Base-by-base conservation (phyloP, 2,329 filamentous ascomycete species). In the Aspergillus amoenus region DNA sequence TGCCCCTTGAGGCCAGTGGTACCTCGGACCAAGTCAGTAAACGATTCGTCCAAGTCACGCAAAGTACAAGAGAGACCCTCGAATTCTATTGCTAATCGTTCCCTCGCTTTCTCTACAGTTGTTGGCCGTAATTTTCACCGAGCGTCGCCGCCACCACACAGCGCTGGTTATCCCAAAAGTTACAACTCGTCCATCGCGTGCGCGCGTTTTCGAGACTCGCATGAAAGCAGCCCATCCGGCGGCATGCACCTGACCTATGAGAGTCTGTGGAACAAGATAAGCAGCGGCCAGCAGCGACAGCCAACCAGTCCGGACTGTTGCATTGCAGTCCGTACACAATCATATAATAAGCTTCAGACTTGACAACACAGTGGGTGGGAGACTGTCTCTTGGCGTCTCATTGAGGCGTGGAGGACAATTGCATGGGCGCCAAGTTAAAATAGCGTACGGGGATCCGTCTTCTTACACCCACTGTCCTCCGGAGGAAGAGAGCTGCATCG, bases 191-290 rank as follows among this genome's bases (percentile, higher is more conserved):
- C 11, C 15, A 13, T 9, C 27, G 7, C 18, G 32, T 3, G 37
- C 18, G 12, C 42, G 37, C 13, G 17, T 17, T 12, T 12, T 34
- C 30, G 4, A 34, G 27, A 47, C 55, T 52, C 43, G 55, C 48
- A 56, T 48, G 15, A 49, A 7, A 42, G 17, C 21, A 43, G 44
- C 42, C 41, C 18, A 50, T 12, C 22, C 22, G n/a, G 48, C n/a
- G 21, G 34, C 21, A 42, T 32, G 13, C 24, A 9, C 9, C 9
- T 21, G 30, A 7, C 27, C 45, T 40, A 32, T 30, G n/a, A 27
- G 42, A 43, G n/a, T 41, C 34, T 46, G 50, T 57, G 41, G 50
- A 50, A 57, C 48, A 49, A 57, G 45, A 57, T 57, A 45, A 53
- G 50, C 44, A 53, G 37, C 46, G 30, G 39, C 32, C 51, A 42